These are phyloP conservation scores for Annulohypoxylon maeteangense DNA, from an alignment of 495 filamentous ascomycete species.

Conservation along the genomic window DNA sequence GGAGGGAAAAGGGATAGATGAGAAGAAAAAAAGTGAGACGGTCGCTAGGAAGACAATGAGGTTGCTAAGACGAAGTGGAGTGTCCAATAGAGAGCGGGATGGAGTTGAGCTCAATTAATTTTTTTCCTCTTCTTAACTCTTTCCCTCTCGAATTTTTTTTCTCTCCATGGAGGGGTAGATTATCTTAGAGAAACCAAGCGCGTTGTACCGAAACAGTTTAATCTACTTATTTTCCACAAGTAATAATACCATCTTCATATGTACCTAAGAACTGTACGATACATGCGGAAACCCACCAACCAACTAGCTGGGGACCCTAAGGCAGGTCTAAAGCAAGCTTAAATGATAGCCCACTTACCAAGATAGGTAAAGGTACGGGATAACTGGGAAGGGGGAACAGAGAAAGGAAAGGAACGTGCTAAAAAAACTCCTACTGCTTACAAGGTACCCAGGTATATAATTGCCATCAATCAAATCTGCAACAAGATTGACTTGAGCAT, in stretches of 20 bases:
- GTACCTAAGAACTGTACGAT: constrained; percentile 22
- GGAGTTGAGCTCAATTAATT: constrained; percentile 38
- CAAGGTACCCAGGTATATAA: not conserved
- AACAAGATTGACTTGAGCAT: not conserved
- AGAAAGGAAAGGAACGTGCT: not conserved
- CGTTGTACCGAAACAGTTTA: constrained; percentile 10
- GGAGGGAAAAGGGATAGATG: constrained; percentile 18
- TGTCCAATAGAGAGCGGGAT: constrained; percentile 36
- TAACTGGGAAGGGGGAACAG: not conserved
- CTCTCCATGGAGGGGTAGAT: constrained; percentile 34
- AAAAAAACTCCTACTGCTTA: not conserved
- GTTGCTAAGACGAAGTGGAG: constrained; percentile 37
- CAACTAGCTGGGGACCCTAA: constrained; percentile 38
- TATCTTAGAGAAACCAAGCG: constrained; percentile 5
- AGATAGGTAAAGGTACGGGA: constrained; percentile 28
- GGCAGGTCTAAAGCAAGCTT: constrained; percentile 38
- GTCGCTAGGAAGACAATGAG: constrained; percentile 38
- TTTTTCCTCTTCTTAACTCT: constrained; percentile 10
- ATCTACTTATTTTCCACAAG: constrained; percentile 8
- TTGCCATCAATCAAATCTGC: not conserved
- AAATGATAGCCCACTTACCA: constrained; percentile 43
- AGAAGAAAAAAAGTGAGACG: constrained; percentile 30
- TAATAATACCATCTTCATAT: not conserved
- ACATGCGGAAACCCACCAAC: constrained; percentile 30
- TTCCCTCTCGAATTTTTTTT: constrained; percentile 15